phyloP scores from a whole-genome alignment of 2,329 filamentous ascomycete species.

The Sordariomycetes sp. region DNA sequence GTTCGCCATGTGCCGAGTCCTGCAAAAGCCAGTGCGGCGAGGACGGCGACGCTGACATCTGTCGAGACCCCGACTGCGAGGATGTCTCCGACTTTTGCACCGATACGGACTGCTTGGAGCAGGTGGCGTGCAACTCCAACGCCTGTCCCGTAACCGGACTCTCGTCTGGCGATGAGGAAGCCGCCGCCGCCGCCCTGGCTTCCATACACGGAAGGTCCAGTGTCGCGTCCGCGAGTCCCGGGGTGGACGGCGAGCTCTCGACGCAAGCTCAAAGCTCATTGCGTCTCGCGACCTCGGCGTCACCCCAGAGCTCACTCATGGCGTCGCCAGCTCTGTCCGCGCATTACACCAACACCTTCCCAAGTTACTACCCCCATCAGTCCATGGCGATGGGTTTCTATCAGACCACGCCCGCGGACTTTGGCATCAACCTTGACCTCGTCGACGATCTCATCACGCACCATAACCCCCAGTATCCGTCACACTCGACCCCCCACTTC shows the following conservation, averaged over 20 bases:
- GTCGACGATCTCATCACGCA: constrained; percentile 5
- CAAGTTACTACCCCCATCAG: background rate
- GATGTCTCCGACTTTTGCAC: constrained; percentile 20
- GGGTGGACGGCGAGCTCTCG: constrained; percentile 5
- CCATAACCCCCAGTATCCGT: constrained; percentile 5
- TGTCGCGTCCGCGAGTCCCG: background rate
- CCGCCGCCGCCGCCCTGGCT: constrained; percentile 16
- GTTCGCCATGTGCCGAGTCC: constrained; percentile 18
- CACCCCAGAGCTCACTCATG: constrained; percentile 2
- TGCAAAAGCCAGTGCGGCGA: constrained; percentile 21
- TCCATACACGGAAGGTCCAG: constrained; percentile 12
- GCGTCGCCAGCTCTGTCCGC: background rate
- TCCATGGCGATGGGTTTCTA: constrained; percentile 1
- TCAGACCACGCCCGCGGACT: background rate
- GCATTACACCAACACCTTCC: background rate
- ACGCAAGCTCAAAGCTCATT: constrained; percentile 2
- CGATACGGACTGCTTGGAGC: constrained; percentile 17
- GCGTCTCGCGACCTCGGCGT: background rate
- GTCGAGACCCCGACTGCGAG: constrained; percentile 19
- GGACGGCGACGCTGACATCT: constrained; percentile 17
- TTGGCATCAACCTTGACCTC: constrained; percentile 2
- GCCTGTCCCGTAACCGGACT: constrained; percentile 6
- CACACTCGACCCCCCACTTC: constrained; percentile 5
- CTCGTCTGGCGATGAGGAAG: constrained; percentile 11
- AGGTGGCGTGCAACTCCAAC: constrained; percentile 9